Evolutionary conservation across 2,329 filamentous ascomycete genomes (phyloP).

Genomic region (Tolypocladium pustulatum): DNA sequence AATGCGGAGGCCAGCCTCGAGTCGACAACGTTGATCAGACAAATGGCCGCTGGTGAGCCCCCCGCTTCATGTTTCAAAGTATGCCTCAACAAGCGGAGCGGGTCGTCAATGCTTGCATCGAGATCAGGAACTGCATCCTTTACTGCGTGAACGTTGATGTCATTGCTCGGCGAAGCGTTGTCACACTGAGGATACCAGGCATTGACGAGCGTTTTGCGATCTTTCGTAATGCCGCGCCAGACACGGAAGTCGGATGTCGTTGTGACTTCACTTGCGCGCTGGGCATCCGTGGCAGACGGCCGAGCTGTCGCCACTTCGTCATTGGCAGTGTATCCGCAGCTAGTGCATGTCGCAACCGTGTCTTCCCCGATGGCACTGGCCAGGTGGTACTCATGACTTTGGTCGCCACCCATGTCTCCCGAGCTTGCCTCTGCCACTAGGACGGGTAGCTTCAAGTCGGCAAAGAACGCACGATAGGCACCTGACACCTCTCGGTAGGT

Average conservation of each 20-base stretch:
- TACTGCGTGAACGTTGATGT: constrained; percentile 46
- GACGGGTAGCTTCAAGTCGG: constrained; percentile 74
- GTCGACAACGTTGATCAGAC: constrained; percentile 25
- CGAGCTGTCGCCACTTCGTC: constrained; percentile 64
- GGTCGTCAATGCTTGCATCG: constrained; percentile 58
- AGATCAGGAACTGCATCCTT: constrained; percentile 57
- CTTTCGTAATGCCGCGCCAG: constrained; percentile 57
- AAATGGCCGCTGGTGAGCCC: background rate
- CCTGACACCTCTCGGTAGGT: constrained; percentile 68
- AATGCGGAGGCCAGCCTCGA: constrained; percentile 16
- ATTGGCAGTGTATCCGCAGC: constrained; percentile 71
- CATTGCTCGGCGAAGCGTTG: constrained; percentile 14
- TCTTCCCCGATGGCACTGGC: constrained; percentile 75
- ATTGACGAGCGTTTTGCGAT: constrained; percentile 57
- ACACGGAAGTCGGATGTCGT: constrained; percentile 19
- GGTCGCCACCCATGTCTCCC: constrained; percentile 86
- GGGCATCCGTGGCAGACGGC: background rate
- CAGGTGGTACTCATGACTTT: constrained; percentile 94
- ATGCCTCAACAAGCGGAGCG: constrained; percentile 40
- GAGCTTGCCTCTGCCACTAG: constrained; percentile 83
- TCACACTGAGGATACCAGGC: constrained; percentile 49
- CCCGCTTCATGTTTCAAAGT: constrained; percentile 14
- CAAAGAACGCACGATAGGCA: constrained; percentile 69
- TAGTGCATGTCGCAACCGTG: constrained; percentile 62
- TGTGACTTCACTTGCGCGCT: background rate